phyloP scores from a whole-genome alignment of 2,329 filamentous ascomycete genomes.

The Simplicillium sp. region DNA sequence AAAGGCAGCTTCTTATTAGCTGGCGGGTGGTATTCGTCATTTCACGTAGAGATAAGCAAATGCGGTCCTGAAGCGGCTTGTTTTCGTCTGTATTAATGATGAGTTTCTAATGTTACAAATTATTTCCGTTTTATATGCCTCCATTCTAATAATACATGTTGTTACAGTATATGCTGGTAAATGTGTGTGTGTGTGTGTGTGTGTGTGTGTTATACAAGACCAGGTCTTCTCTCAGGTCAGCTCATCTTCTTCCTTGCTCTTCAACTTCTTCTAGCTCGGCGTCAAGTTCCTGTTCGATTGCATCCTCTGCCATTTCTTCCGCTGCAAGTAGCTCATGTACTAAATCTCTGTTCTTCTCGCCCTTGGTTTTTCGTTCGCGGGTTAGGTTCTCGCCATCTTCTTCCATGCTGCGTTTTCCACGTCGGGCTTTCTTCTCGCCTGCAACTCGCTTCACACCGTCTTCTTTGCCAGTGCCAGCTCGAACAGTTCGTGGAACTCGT shows the following conservation, averaged over 20 bases:
- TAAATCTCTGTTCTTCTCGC: conserved; percentile 24
- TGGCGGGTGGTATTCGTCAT: no score
- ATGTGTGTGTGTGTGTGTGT: no score
- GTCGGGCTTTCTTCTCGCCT: conserved; percentile 27
- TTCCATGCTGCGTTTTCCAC: conserved; percentile 26
- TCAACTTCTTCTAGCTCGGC: conserved; percentile 18
- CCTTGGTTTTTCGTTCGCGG: conserved; percentile 30
- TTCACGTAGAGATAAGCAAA: no score
- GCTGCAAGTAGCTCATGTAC: conserved; percentile 28
- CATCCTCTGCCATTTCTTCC: conserved; percentile 20
- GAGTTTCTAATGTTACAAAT: not conserved
- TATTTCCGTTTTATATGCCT: not conserved
- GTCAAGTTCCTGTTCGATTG: conserved; percentile 20
- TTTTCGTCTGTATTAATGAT: not conserved
- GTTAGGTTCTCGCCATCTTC: conserved; percentile 25
- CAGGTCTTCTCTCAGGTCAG: conserved; percentile 1
- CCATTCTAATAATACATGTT: conserved; percentile 14
- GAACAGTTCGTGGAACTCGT: conserved; percentile 50
- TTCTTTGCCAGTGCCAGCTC: conserved; percentile 43
- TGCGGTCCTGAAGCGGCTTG: no score
- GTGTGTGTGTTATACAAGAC: no score
- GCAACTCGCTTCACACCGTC: conserved; percentile 37
- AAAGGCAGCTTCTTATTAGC: no score
- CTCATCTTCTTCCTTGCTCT: conserved; percentile 7
- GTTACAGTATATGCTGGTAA: not conserved